Evolutionary conservation across 768 basidiomycete genomes (phyloP).

Genomic region (Hericium rajendrae): DNA sequence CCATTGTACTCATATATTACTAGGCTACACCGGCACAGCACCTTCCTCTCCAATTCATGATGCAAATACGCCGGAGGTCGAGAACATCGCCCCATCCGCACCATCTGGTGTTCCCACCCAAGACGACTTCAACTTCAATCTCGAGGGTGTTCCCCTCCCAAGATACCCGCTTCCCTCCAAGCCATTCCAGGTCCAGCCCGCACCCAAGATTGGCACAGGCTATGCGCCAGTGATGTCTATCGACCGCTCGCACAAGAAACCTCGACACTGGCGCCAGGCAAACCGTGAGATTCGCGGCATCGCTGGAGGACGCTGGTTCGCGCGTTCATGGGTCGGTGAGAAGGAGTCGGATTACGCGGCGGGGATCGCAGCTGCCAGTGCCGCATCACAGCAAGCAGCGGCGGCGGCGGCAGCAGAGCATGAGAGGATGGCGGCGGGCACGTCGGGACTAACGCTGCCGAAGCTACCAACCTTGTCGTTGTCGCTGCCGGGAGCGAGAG

Average conservation of each 20-base stretch:
- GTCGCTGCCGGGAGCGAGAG: not conserved
- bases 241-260: constrained; percentile 52
- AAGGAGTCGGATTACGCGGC: constrained; percentile 61
- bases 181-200: constrained; percentile 73
- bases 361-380: not conserved
- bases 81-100: not conserved
- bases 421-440: not conserved
- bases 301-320: constrained; percentile 76
- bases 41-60: constrained; percentile 11
- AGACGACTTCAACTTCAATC: constrained; percentile 29
- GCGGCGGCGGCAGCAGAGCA: not conserved
- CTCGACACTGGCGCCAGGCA: constrained; percentile 65
- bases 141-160: constrained; percentile 56
- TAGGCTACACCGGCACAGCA: constrained; percentile 14
- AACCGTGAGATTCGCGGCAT: constrained; percentile 75
- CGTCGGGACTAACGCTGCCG: constrained; percentile 7
- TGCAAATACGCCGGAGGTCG: constrained; percentile 1
- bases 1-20: not conserved
- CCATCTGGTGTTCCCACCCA: not conserved
- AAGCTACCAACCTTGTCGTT: constrained; percentile 11
- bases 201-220: constrained; percentile 65
- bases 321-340: constrained; percentile 74
- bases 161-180: constrained; percentile 74
- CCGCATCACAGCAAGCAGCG: not conserved
- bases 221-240: constrained; percentile 59